A percentile compares a stretch with the other conserved stretches of the same genome.
Conservation (phyloP, 371 early-diverging fungal genomes). For the Mortierella sp. region DNA sequence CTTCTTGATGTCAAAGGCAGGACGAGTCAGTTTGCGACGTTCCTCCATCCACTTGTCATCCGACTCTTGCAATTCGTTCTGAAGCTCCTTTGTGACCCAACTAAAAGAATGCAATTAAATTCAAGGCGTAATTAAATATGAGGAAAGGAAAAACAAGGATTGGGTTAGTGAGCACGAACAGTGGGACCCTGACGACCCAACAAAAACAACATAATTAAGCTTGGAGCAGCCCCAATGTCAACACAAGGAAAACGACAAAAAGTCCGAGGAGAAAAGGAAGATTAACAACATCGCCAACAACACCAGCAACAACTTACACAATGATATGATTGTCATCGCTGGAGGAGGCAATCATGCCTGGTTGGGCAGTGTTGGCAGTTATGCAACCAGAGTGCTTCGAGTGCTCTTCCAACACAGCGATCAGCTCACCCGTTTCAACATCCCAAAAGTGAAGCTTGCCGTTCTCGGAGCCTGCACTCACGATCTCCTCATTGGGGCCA, state of each 20-base stretch:
- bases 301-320: slow-evolving; percentile 23
- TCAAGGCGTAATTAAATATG: not conserved
- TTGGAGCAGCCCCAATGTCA: too few relatives aligned
- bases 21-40: not conserved
- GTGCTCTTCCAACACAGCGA: slow-evolving; percentile 35
- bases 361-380: slow-evolving; percentile 7
- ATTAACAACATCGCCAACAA: not conserved
- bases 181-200: not conserved
- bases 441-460: slow-evolving; percentile 40
- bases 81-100: slow-evolving; percentile 34
- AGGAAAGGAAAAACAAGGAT: not conserved
- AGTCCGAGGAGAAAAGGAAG: not conserved
- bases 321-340: slow-evolving; percentile 45
- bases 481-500: slow-evolving; percentile 29
- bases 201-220: not conserved
- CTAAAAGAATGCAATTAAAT: slow-evolving; percentile 15
- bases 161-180: not conserved
- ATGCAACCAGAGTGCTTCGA: slow-evolving; percentile 32
- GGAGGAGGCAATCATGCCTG: slow-evolving; percentile 45
- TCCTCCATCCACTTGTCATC: slow-evolving; percentile 42
- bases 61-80: slow-evolving; percentile 9
- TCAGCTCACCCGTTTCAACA: slow-evolving; percentile 36
- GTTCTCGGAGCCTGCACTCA: slow-evolving; percentile 35
- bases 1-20: slow-evolving; percentile 32
- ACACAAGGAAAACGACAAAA: not conserved